These are phyloP conservation scores for Barbarea vulgaris DNA, from an alignment of 345 rosid species.

Conservation along the genomic window DNA sequence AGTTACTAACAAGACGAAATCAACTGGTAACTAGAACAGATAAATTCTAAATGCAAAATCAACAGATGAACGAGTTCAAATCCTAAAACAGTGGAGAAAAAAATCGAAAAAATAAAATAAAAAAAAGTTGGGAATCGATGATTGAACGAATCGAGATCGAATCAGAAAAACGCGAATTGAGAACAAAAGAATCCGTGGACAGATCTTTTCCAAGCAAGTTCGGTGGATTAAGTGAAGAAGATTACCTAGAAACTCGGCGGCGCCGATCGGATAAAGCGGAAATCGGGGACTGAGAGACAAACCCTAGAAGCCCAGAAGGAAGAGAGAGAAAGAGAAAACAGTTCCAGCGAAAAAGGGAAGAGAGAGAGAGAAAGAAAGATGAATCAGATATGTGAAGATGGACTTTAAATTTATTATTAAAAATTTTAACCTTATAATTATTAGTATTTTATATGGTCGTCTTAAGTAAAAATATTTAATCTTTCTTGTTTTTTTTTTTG, in stretches of 20 bases:
- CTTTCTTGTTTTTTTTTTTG: neutral
- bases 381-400: constrained; percentile 35
- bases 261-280: constrained; percentile 36
- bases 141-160: constrained; percentile 31
- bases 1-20: neutral
- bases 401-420: constrained; percentile 13
- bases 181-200: constrained; percentile 12
- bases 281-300: constrained; percentile 43
- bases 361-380: constrained; percentile 27
- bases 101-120: neutral
- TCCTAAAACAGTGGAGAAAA: neutral
- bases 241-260: constrained; percentile 37
- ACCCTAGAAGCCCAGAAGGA: constrained; percentile 40
- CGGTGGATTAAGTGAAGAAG: constrained; percentile 14
- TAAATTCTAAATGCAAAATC: neutral
- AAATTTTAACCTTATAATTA: neutral
- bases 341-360: constrained; percentile 37
- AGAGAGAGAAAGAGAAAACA: constrained; percentile 25
- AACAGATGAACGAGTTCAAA: constrained; percentile 23
- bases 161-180: neutral
- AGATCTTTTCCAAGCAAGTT: constrained; percentile 2
- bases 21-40: constrained; percentile 5
- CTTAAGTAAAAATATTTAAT: neutral
- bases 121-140: neutral
- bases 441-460: neutral